Percentiles rank a stretch among this genome's conserved stretches.
phyloP scores from a whole-genome alignment of 1,284 basidiomycete genomes.

The Violaceomyces palustris region DNA sequence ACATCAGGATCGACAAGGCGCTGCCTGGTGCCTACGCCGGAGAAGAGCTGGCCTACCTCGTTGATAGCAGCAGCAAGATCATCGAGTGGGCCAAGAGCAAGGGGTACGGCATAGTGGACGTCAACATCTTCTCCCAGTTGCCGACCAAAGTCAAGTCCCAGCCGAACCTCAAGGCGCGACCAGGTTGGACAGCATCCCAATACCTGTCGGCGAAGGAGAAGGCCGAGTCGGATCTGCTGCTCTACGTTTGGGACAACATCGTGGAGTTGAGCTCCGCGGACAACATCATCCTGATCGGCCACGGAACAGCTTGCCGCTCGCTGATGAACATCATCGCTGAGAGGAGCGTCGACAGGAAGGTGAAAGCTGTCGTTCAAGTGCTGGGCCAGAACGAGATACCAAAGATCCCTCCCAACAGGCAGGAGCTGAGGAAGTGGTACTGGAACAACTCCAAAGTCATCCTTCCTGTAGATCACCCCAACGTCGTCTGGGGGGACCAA shows the following conservation, averaged over 20 bases:
- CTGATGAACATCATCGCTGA: conserved; percentile 68
- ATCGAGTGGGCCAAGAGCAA: conserved; percentile 68
- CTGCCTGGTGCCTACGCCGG: not conserved
- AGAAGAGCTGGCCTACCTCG: conserved; percentile 21
- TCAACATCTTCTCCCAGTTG: conserved; percentile 75
- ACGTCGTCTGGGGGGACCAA: not conserved
- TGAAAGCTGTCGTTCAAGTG: conserved; percentile 28
- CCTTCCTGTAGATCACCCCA: conserved; percentile 14
- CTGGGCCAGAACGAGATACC: conserved; percentile 34
- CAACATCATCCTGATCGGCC: conserved; percentile 75
- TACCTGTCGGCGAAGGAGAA: conserved; percentile 53
- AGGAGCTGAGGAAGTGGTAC: conserved; percentile 24
- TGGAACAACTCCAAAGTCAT: conserved; percentile 10
- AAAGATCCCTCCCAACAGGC: not conserved
- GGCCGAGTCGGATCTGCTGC: conserved; percentile 62
- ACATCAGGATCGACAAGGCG: conserved; percentile 16
- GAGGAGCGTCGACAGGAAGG: conserved; percentile 37
- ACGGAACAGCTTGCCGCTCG: conserved; percentile 73
- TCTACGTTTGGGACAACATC: conserved; percentile 93
- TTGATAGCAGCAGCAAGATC: conserved; percentile 76
- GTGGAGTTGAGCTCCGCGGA: conserved; percentile 65
- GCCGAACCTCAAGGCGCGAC: not conserved
- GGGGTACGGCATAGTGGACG: conserved; percentile 73
- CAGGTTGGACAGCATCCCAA: not conserved
- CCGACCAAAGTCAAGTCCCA: conserved; percentile 44